Evolutionary conservation across 805 yeast species (phyloP).

Genomic region (Myxozyma neotropica): DNA sequence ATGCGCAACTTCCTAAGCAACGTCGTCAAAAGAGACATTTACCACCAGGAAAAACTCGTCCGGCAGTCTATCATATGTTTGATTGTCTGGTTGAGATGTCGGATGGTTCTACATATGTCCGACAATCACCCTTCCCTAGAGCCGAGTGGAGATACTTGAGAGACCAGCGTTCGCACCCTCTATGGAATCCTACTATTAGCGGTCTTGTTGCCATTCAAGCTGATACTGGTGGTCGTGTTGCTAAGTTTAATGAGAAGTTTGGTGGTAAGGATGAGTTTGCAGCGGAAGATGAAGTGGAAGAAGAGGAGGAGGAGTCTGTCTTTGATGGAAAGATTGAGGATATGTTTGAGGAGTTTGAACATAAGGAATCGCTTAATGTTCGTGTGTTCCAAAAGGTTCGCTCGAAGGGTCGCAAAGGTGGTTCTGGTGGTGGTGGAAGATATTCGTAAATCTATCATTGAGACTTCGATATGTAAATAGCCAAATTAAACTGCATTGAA

Average conservation of each 20-base stretch:
- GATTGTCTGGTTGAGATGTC: constrained; percentile 86
- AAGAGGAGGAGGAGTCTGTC: constrained; percentile 11
- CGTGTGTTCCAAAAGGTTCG: constrained; percentile 10
- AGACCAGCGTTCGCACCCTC: constrained; percentile 82
- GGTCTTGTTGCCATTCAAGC: constrained; percentile 27
- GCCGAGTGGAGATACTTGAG: constrained; percentile 80
- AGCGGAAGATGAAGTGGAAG: not conserved
- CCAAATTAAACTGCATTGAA: not conserved
- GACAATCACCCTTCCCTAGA: constrained; percentile 87
- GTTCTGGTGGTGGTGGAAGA: constrained; percentile 1
- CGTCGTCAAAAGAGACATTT: constrained; percentile 38
- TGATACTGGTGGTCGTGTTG: constrained; percentile 28
- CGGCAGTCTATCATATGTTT: constrained; percentile 89
- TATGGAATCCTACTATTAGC: constrained; percentile 75
- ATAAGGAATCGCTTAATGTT: constrained; percentile 17
- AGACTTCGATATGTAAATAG: not conserved
- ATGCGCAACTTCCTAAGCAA: constrained; percentile 26
- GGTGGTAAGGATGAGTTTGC: not conserved
- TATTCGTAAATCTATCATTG: not conserved
- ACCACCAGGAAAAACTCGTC: constrained; percentile 77
- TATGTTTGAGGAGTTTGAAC: constrained; percentile 22
- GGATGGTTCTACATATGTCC: constrained; percentile 85
- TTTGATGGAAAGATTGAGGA: constrained; percentile 17
- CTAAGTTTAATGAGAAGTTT: constrained; percentile 24
- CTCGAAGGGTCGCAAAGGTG: constrained; percentile 1